Base-by-base conservation (phyloP, 305 asterid genomes). In the Fraxinus baroniana region DNA sequence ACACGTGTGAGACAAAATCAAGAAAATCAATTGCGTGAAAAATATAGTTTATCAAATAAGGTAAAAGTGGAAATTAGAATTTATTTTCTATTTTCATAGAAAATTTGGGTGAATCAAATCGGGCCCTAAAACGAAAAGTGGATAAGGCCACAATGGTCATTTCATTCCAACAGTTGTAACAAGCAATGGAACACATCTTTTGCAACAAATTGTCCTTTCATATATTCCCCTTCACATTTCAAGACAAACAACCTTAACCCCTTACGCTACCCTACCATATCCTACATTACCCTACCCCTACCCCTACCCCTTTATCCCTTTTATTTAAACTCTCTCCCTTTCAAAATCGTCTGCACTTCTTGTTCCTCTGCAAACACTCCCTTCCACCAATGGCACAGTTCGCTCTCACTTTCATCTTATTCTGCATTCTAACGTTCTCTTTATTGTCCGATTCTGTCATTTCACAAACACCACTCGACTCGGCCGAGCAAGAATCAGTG, bases 401-500 rank as follows among this genome's bases (percentile, higher is more conserved):
- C 2, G 17, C 72, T 2, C 28, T 35, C 55, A 1, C 79, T 28
- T 68, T 60, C 79, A 0, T 46, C 60, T 5, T 85, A 7, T 44
- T 89, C 83, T 76, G 7, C 70, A 17, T 84, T 7, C 60, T 86
- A 60, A 33, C 22, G 0, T 72, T 46, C 62, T 7, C 71, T 35
- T 30, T 83, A 46, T 35, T 82, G 78, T 60, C 80, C 30, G 1
- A 20, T 57, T 36, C 76, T 20, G 93, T 86, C 26, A 2, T 83
- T 76, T 89, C 94, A 18, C 97, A 93, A 82, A 94, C 93, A n/a
- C 89, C 86, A 1, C 95, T 94, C 28, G 36, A 84, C 85, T 4
- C 85, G 73, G 86, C 80, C 12, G 98, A 95, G 91, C 97, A 93
- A 70, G 97, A 93, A 76, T 85, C 95, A 17, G 90, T 92, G 10